Conservation (phyloP, 2,329 filamentous ascomycete genomes). For the Cercospora beticola region DNA sequence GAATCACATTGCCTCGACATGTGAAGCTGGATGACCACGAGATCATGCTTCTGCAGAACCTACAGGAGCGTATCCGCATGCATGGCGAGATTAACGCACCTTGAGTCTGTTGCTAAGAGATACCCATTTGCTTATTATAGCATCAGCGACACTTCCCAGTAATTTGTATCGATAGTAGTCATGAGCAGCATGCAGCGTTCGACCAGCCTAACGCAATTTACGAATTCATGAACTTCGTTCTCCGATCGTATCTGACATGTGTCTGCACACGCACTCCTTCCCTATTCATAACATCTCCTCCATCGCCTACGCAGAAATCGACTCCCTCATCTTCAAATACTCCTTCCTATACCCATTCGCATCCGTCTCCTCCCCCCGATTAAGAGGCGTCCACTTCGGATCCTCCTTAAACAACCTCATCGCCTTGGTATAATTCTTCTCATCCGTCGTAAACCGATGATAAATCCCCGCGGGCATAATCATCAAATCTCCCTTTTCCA, state of each 20-base stretch:
- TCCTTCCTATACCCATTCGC: constrained; percentile 73
- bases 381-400: constrained; percentile 95
- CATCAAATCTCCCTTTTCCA: constrained; percentile 86
- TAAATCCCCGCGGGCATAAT: constrained; percentile 95
- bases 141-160: not conserved
- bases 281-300: not conserved
- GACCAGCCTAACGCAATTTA: not conserved
- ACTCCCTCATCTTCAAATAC: constrained; percentile 58
- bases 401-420: constrained; percentile 98
- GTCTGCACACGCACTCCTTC: not conserved
- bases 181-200: not conserved
- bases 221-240: not conserved
- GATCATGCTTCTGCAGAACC: constrained; percentile 37
- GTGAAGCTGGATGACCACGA: constrained; percentile 41
- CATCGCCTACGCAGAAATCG: constrained; percentile 6
- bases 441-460: constrained; percentile 94
- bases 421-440: constrained; percentile 87
- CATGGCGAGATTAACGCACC: constrained; percentile 15
- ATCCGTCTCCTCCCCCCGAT: constrained; percentile 75
- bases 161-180: not conserved
- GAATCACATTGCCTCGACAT: constrained; percentile 39
- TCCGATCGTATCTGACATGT: not conserved
- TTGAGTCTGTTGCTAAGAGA: not conserved
- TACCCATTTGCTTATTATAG: not conserved
- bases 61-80: constrained; percentile 37